Evolutionary conservation across 257 asterid genomes (phyloP), one percentile per base, ranked within the genome.

Genomic region (Lycium barbarum): DNA sequence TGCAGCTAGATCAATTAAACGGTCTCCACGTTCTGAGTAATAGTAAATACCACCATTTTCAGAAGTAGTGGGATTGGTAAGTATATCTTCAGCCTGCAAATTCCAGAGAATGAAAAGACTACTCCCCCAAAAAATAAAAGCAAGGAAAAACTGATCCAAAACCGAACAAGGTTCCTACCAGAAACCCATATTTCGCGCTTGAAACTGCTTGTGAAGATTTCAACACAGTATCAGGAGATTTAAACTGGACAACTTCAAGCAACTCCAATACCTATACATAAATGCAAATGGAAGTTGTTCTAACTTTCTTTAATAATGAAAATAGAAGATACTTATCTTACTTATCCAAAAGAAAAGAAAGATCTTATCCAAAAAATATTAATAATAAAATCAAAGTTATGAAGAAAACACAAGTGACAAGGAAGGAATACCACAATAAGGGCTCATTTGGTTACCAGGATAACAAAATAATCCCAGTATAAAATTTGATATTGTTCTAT

Each of bases 21-120:
- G 98, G 86, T 95, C 99, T 20, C 98, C 99, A 74, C 98, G 98
- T 72, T 97, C 99, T 20, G 98, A 95, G 87, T 87, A 92, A 89
- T 91, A 95, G 90, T 97, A 95, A 79, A 92, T 89, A 85, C 91
- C 93, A 72, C 93, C 92, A 87, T 89, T 93, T 78, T 90, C 94
- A 26, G 90, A 88, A 86, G 92, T 82, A 38, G 92, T 80, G 59
- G 96, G 92, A 86, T 87, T 90, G 82, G 90, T 84, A 73, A 97
- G 98, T 87, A 95, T 91, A 88, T 95, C 98, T 86, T 92, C 96
- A 70, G 97, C 98, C 99, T 97, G 89, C 62, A 26, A 76, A 53
- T 53, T 14, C 26, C 65, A 53, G 65, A 14, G 47, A 76, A 76
- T 76, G 63, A 76, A 53, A 76, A 53, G 22, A 15, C 9, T 26